Base-by-base conservation (phyloP, 345 rosid genomes). In the Eucalyptus lansdowneana region DNA sequence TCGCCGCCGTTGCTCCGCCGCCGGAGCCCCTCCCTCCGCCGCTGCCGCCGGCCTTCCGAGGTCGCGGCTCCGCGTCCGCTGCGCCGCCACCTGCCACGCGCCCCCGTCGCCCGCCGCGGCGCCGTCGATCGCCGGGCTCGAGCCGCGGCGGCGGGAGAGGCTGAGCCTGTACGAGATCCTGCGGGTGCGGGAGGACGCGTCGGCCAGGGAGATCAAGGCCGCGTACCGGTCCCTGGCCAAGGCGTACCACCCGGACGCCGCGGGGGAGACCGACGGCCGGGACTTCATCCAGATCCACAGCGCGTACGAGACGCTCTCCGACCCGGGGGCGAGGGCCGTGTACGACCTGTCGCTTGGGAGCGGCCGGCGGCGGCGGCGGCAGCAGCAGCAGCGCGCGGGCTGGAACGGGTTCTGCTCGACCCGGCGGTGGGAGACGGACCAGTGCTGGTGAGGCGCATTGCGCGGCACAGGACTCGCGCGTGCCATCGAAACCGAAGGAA, bases 171-270 rank as follows among this genome's bases (percentile, higher is more conserved):
- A 96, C 92, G 96, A 95, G 81, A 80, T 95, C 9, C 91, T 96
- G 19, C 92, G 89, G 86, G 95, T 96, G 54, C 92, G 93, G 8
- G 92, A 91, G 34, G 93, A 93, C 87, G 97, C 98, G 87, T 92
- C 97, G 24, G 12, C 88, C 80, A 90, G 92, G 91, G 96, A 95
- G 93, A 96, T 96, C 87, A 96, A 95, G 93, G 90, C 91, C 90
- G 96, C 98, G 53, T 96, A 96, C 89, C 90, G 97, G 90, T 90
- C 91, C 87, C 91, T 96, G 47, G 91, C 91, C 11, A 90, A 90
- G 88, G 62, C 89, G 27, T 49, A 87, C 89, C 91, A 90, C 83
- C 91, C 91, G 29, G 91, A 90, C 85, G 88, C 90, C 50, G 56
- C 56, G 86, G 65, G 53, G 72, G 87, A 76, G 10, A 22, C 49